Percentiles rank a stretch among this genome's conserved stretches.
Evolutionary conservation across 176 grass and related monocot genomes (phyloP).

Genomic region (Paspalum vaginatum): DNA sequence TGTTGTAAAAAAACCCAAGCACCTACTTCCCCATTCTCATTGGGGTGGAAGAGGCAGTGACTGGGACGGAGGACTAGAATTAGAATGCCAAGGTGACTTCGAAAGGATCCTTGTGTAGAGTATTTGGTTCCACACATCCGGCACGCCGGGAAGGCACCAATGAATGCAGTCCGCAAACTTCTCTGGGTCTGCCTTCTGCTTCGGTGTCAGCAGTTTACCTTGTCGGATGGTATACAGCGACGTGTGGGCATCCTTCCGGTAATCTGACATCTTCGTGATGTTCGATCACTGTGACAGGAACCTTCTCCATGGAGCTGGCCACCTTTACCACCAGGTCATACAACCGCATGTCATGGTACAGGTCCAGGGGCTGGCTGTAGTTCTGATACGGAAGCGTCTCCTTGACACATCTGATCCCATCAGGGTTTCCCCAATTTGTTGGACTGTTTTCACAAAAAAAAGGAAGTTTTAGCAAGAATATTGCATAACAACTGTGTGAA

Average conservation of each 20-base stretch:
- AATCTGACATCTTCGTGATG: slow-evolving; percentile 88
- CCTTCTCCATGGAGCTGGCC: slow-evolving; percentile 52
- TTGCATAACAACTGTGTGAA: neutral
- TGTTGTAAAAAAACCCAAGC: neutral
- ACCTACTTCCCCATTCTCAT: slow-evolving; percentile 28
- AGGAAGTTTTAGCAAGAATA: neutral
- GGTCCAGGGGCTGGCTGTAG: slow-evolving; percentile 47
- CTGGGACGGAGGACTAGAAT: neutral
- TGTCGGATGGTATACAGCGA: slow-evolving; percentile 60
- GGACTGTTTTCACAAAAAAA: slow-evolving; percentile 43
- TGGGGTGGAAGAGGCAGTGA: slow-evolving; percentile 26
- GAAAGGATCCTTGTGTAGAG: slow-evolving; percentile 72
- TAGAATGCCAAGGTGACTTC: neutral
- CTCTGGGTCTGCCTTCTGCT: slow-evolving; percentile 65
- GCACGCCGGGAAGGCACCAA: slow-evolving; percentile 90
- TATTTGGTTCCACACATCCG: slow-evolving; percentile 87
- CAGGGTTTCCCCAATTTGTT: slow-evolving; percentile 65
- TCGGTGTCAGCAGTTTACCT: slow-evolving; percentile 62
- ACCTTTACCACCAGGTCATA: slow-evolving; percentile 47
- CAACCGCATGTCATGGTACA: slow-evolving; percentile 59
- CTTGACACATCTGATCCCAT: slow-evolving; percentile 67
- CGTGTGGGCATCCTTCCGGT: slow-evolving; percentile 92
- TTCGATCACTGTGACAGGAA: slow-evolving; percentile 69
- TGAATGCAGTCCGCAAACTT: slow-evolving; percentile 89
- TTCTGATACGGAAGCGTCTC: slow-evolving; percentile 70